These are phyloP conservation scores for Bacidia rubella DNA, from an alignment of 495 filamentous ascomycete genomes.

Conservation along the genomic window DNA sequence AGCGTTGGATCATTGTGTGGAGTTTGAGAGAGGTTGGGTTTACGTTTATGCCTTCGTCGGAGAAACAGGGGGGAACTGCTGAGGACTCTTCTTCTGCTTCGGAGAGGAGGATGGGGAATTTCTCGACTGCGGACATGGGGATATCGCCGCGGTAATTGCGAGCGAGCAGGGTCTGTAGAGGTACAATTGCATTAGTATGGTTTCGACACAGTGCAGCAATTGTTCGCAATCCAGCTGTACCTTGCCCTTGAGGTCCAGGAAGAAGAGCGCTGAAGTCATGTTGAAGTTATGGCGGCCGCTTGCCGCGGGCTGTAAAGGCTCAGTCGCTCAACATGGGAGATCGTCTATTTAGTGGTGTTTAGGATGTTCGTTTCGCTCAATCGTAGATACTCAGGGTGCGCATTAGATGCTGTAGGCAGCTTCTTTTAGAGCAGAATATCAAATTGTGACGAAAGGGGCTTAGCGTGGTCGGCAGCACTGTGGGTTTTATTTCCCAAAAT, in stretches of 20 bases:
- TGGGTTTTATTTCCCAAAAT: constrained; percentile 6
- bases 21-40: constrained; percentile 14
- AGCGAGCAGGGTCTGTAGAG: constrained; percentile 76
- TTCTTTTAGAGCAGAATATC: neutral
- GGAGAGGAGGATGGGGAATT: constrained; percentile 90
- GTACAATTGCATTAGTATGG: too few species aligned
- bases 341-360: too few species aligned
- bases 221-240: constrained; percentile 28
- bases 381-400: too few species aligned
- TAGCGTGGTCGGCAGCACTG: constrained; percentile 9
- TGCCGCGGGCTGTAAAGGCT: too few species aligned
- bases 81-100: constrained; percentile 99
- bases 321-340: too few species aligned
- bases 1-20: constrained; percentile 14
- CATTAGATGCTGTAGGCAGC: neutral
- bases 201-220: too few species aligned
- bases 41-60: constrained; percentile 96
- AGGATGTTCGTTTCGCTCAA: too few species aligned
- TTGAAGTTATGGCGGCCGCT: constrained; percentile 17
- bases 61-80: constrained; percentile 95
- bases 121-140: constrained; percentile 98
- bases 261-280: constrained; percentile 98
- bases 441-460: neutral
- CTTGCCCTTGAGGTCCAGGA: constrained; percentile 99
- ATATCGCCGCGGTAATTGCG: constrained; percentile 98